A percentile compares a stretch with the other conserved stretches of the same genome.
phyloP scores from a whole-genome alignment of 2,329 filamentous ascomycete genomes.

The Bipolaris sorokiniana region DNA sequence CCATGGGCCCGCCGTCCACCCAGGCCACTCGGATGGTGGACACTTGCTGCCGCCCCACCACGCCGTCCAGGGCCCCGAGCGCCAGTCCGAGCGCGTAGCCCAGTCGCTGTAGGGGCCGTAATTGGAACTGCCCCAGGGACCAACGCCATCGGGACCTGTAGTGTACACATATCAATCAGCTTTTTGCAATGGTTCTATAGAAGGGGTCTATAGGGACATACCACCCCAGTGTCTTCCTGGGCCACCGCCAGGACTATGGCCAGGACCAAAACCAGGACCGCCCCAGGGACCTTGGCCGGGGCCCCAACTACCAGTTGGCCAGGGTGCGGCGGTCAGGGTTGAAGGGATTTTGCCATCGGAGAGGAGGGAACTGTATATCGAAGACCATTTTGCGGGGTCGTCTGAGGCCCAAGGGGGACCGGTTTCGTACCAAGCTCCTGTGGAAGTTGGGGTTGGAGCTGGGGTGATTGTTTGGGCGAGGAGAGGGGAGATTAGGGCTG shows the following conservation, averaged over 20 bases:
- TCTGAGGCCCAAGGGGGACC: constrained; percentile 31
- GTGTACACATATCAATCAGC: neutral
- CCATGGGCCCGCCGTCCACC: constrained; percentile 48
- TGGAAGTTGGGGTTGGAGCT: constrained; percentile 11
- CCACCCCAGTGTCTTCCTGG: constrained; percentile 29
- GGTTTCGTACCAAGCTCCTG: constrained; percentile 3
- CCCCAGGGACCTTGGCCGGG: constrained; percentile 30
- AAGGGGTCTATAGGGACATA: no score
- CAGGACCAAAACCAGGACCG: no score
- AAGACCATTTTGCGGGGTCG: constrained; percentile 32
- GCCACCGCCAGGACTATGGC: constrained; percentile 7
- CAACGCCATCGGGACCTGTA: constrained; percentile 29
- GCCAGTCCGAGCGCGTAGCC: constrained; percentile 37
- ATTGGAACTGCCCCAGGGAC: constrained; percentile 35
- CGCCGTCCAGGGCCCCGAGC: constrained; percentile 40
- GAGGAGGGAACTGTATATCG: constrained; percentile 35
- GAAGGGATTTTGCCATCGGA: constrained; percentile 35
- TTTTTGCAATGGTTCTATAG: neutral
- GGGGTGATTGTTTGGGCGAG: constrained; percentile 19
- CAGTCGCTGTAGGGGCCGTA: constrained; percentile 41
- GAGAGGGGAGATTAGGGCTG: constrained; percentile 9
- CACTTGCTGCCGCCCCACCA: constrained; percentile 46
- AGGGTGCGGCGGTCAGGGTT: constrained; percentile 32
- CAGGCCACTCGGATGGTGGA: constrained; percentile 44
- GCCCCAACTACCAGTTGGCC: constrained; percentile 32